phyloP scores from a whole-genome alignment of 306 rosid genomes.

The Notholithocarpus densiflorus region DNA sequence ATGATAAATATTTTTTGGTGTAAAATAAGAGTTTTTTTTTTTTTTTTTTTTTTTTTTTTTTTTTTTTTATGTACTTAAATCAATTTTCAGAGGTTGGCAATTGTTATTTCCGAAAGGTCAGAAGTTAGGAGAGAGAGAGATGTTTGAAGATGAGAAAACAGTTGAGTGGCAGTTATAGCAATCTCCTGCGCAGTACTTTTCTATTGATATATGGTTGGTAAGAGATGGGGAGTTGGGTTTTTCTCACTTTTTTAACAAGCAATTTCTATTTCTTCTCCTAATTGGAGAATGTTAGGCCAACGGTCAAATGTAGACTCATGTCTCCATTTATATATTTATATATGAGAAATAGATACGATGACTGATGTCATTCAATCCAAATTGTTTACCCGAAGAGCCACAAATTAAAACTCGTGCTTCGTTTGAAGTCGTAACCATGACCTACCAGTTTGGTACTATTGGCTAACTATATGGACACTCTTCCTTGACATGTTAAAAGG shows the following conservation, averaged over 20 bases:
- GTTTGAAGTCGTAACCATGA: background rate
- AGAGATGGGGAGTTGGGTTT: slow-evolving; percentile 28
- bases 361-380: background rate
- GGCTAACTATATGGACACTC: background rate
- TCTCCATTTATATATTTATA: slow-evolving; percentile 2
- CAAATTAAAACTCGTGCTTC: background rate
- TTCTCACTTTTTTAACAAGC: slow-evolving; percentile 50
- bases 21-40: background rate
- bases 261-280: slow-evolving; percentile 30
- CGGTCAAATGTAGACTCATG: slow-evolving; percentile 42
- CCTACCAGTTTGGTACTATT: background rate
- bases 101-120: background rate
- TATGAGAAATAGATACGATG: background rate
- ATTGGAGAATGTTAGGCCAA: slow-evolving; percentile 58
- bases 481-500: background rate
- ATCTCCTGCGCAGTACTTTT: slow-evolving; percentile 10
- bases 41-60: too few species aligned
- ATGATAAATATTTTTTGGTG: background rate
- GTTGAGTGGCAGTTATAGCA: slow-evolving; percentile 33
- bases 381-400: background rate
- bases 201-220: slow-evolving; percentile 46
- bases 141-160: slow-evolving; percentile 45
- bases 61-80: too few species aligned
- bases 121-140: slow-evolving; percentile 15
- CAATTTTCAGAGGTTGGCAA: background rate